Percentiles rank a stretch among this genome's conserved stretches.
Conservation (phyloP, 768 basidiomycete genomes). For the Russula abietina region DNA sequence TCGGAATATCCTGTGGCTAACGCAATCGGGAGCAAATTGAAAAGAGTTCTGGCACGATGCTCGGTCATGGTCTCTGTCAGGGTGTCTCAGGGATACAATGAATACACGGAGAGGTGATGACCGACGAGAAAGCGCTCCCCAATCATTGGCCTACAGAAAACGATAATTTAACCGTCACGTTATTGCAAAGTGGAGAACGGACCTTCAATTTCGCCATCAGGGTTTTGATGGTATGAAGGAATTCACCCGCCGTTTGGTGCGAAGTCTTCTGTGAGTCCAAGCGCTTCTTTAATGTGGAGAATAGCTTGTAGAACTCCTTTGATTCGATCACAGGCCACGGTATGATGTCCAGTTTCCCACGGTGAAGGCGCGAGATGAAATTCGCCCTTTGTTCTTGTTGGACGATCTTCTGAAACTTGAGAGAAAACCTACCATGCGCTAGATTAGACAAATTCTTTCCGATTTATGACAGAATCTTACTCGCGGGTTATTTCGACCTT, state of each 20-base stretch:
- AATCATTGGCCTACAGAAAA: constrained; percentile 48
- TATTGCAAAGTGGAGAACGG: not conserved
- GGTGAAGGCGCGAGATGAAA: constrained; percentile 55
- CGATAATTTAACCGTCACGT: no score
- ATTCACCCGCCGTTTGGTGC: constrained; percentile 47
- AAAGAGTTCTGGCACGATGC: constrained; percentile 39
- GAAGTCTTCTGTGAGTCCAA: constrained; percentile 47
- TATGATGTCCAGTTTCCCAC: constrained; percentile 48
- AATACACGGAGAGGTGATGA: not conserved
- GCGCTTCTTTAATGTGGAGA: constrained; percentile 40
- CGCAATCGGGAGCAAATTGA: constrained; percentile 41
- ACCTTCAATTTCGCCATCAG: constrained; percentile 66
- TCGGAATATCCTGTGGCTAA: constrained; percentile 44
- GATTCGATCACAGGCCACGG: no score
- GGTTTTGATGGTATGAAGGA: constrained; percentile 52
- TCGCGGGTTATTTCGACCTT: constrained; percentile 52
- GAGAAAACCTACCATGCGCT: constrained; percentile 39
- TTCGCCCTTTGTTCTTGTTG: constrained; percentile 54
- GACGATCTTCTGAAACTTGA: constrained; percentile 57
- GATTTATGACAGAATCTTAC: constrained; percentile 32
- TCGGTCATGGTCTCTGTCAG: constrained; percentile 42
- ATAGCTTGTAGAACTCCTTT: constrained; percentile 52
- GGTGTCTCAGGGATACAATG: not conserved
- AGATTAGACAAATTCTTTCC: no score
- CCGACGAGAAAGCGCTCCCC: constrained; percentile 59